Base-by-base conservation (phyloP, 2,329 filamentous ascomycete species). In the Alternaria angustiovoidea region DNA sequence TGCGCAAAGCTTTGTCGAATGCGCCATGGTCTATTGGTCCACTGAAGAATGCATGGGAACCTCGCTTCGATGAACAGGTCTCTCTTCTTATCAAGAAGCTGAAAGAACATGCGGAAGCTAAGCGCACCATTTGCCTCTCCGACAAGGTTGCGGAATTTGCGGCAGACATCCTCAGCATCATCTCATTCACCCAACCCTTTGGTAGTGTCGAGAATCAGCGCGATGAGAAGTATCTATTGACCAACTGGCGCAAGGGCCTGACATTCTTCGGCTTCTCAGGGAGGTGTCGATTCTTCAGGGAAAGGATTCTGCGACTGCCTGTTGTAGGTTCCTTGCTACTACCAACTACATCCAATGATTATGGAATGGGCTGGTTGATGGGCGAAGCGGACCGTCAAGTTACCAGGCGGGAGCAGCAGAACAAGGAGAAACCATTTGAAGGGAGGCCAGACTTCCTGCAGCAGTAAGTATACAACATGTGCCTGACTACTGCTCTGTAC, bases 111-210 rank as follows among this genome's bases (percentile, higher is more conserved):
- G 69, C 72, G 3, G 52, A 66, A 5, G 69, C 60, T 0, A 51
- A 59, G 26, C 59, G 64, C 3, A 56, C 66, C 5, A 65, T 81
- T 8, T 72, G 74, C 36, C n/a, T 81, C 3, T 73, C 66, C 11
- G 75, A 80, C 58, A 81, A 79, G 54, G 70, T 78, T 5, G 77
- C 77, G 18, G 73, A 81, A 57, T 81, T 80, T 59, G 78, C 79
- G 2, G 78, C 78, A 4, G 80, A 82, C 47, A 75, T 80, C 41
- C 78, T 82, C 73, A 78, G 75, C 7, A 77, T 78, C 70, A 70
- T 81, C 8, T 72, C 71, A 2, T 81, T 82, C 59, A 69, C 65
- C 4, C 47, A 73, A 3, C 68, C 78, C 3, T 81, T 78, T 70
- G 79, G 79, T 0, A 79, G 79, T 52, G 75, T 81, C 14, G 55